Evolutionary conservation across 2,329 filamentous ascomycete species (phyloP), one percentile per base, ranked within the genome.

Genomic region (Pleurostoma richardsiae): DNA sequence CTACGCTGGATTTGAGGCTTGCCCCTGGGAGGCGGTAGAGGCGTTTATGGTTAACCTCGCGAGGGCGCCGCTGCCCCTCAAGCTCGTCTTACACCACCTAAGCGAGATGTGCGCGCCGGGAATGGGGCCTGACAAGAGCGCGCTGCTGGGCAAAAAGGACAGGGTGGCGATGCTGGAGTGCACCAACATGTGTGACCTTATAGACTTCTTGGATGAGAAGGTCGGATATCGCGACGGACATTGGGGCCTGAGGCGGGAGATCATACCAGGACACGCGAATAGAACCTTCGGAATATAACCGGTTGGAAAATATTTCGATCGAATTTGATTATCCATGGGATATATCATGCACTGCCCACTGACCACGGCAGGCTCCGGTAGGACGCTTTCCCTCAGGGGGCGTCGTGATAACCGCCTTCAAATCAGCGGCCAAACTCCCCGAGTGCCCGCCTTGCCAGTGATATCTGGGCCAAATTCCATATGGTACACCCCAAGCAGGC

Each of bases 61-160:
- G 7, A 69, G 71, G 38, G 71, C 70, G 1, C 83, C 83, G 5
- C 67, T 87, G 29, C 83, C 82, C 2, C 75, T 80, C 52, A 82
- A 83, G 61, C 66, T 88, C 40, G 74, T 78, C 4, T 68, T 82
- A 47, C 83, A 88, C 60, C 85, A 88, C 60, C 59, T 88, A 29
- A 73, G 71, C 47, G 82, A 88, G 66, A 88, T 88, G 83, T 77
- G 73, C 52, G 73, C 70, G 2, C 76, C 79, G 4, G 79, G 79
- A 11, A 74, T 80, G 62, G 73, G 74, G 0, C 58, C 70, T 10
- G 69, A 78, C 56, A 79, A 80, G 62, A 60, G 59, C 2, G 61
- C 72, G 4, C 66, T 85, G 57, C 60, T 85, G 50, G 71, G 57
- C n/a, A 82, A 76, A 59, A 73, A 71, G 57, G 80, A 85, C 60